These are phyloP conservation scores for Aspergillus biplanus DNA, from an alignment of 495 filamentous ascomycete species.

Conservation along the genomic window DNA sequence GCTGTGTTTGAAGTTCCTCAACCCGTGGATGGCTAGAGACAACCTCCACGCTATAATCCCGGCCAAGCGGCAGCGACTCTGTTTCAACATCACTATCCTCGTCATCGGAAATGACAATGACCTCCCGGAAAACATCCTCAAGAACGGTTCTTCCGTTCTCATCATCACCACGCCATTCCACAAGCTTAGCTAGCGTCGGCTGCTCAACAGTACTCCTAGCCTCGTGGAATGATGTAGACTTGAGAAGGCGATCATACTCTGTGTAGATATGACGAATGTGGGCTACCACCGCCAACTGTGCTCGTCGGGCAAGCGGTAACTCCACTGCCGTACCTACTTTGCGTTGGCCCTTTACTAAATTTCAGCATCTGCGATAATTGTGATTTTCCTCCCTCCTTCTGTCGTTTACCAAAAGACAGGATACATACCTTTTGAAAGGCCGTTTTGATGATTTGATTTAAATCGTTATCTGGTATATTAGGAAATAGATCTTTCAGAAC, in stretches of 20 bases:
- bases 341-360: slow-evolving; percentile 45
- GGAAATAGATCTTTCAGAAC: slow-evolving; percentile 84
- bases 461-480: slow-evolving; percentile 77
- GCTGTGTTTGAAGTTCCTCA: slow-evolving; percentile 40
- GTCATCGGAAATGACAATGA: slow-evolving; percentile 81
- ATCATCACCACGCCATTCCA: slow-evolving; percentile 88
- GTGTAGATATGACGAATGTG: slow-evolving; percentile 88
- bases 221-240: slow-evolving; percentile 63
- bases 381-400: slow-evolving; percentile 4
- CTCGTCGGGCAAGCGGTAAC: slow-evolving; percentile 70
- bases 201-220: slow-evolving; percentile 73
- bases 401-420: slow-evolving; percentile 7
- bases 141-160: slow-evolving; percentile 74
- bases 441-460: slow-evolving; percentile 74
- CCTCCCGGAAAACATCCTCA: slow-evolving; percentile 79
- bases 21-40: slow-evolving; percentile 40
- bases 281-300: slow-evolving; percentile 81
- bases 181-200: slow-evolving; percentile 69
- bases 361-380: slow-evolving; percentile 18
- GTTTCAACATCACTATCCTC: slow-evolving; percentile 66
- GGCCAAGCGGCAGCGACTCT: slow-evolving; percentile 24
- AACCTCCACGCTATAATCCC: slow-evolving; percentile 43
- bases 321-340: slow-evolving; percentile 72
- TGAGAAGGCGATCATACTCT: slow-evolving; percentile 79
- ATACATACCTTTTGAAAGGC: slow-evolving; percentile 79